Percentiles rank a stretch among this genome's conserved stretches.
phyloP scores from a whole-genome alignment of 768 basidiomycete species.

The Rhodotorula kratochvilovae region DNA sequence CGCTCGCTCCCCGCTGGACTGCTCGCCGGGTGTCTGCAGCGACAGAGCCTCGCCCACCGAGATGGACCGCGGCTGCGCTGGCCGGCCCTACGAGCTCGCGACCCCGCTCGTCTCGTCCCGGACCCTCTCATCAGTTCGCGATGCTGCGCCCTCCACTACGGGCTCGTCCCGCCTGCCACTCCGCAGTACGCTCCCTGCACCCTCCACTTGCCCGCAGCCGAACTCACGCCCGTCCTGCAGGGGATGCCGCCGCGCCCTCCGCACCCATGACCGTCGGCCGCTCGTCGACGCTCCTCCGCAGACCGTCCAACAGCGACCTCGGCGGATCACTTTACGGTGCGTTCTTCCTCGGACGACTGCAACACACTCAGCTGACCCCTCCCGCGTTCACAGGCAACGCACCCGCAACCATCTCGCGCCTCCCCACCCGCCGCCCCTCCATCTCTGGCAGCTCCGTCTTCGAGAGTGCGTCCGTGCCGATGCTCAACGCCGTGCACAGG shows the following conservation, averaged over 20 bases:
- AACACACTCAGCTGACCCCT: too few relatives aligned
- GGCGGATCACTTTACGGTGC: neutral
- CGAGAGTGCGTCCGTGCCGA: neutral
- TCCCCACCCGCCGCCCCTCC: conserved; percentile 20
- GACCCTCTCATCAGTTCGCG: conserved; percentile 10
- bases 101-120: conserved; percentile 29
- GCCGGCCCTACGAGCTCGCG: neutral
- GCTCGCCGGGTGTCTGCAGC: too few relatives aligned
- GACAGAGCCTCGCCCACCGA: too few relatives aligned
- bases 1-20: too few relatives aligned
- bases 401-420: conserved; percentile 5
- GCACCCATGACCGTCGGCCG: conserved; percentile 33
- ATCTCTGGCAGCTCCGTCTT: conserved; percentile 9
- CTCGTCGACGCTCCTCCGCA: conserved; percentile 6
- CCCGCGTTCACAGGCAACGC: neutral
- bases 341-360: too few relatives aligned
- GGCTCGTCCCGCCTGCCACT: conserved; percentile 34
- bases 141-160: neutral
- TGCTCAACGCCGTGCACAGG: too few relatives aligned
- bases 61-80: neutral
- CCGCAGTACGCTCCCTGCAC: neutral
- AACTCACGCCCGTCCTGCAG: neutral
- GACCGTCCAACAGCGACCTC: neutral
- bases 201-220: neutral
- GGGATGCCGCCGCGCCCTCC: neutral